These are phyloP conservation scores for Peltaster fructicola DNA, from an alignment of 2,329 filamentous ascomycete species.

Conservation along the genomic window DNA sequence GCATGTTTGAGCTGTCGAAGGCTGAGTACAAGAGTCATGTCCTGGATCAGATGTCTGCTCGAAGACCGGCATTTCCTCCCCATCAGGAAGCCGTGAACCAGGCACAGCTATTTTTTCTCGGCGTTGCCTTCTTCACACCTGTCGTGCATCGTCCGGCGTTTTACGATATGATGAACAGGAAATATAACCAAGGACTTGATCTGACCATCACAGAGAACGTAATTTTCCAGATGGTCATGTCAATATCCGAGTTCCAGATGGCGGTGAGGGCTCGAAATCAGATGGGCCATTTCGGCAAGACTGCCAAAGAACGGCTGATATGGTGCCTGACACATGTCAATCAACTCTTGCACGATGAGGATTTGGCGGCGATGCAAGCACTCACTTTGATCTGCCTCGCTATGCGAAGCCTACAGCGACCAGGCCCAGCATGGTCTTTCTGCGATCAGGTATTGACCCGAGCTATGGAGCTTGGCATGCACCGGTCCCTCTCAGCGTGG, in stretches of 20 bases:
- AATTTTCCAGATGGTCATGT: constrained; percentile 62
- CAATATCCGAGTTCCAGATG: constrained; percentile 58
- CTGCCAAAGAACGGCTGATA: no score
- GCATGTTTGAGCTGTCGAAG: no score
- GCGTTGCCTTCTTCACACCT: constrained; percentile 54
- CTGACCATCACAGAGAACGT: constrained; percentile 48
- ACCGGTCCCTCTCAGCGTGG: constrained; percentile 50
- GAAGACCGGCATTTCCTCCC: constrained; percentile 42
- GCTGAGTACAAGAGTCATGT: constrained; percentile 51
- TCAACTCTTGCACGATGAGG: no score
- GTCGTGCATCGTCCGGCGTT: constrained; percentile 62
- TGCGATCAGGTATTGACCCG: constrained; percentile 46
- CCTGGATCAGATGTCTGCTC: constrained; percentile 35
- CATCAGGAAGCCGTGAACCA: constrained; percentile 50
- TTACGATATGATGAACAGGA: constrained; percentile 45
- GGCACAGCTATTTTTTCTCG: constrained; percentile 58
- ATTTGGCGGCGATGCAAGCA: constrained; percentile 56
- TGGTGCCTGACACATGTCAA: no score
- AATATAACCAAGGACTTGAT: constrained; percentile 53
- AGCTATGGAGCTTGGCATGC: constrained; percentile 58
- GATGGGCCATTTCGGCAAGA: no score
- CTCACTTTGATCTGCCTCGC: constrained; percentile 54
- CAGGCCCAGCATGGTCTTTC: constrained; percentile 55
- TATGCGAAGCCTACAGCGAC: constrained; percentile 61
- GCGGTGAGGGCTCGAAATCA: no score